Conservation (phyloP, 371 early-diverging fungal species). For the Rhizopus stolonifer region DNA sequence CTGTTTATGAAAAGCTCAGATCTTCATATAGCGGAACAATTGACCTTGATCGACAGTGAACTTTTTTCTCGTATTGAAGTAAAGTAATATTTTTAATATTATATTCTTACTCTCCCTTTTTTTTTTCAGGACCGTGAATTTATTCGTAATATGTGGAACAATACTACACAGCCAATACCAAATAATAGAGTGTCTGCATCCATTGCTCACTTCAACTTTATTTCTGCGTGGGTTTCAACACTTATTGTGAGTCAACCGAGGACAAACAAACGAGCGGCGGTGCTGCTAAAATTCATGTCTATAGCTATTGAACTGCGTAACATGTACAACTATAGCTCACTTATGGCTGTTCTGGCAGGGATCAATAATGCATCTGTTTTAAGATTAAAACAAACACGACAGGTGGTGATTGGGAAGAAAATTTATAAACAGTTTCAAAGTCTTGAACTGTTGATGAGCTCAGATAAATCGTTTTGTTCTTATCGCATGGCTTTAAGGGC, state of each 20-base stretch:
- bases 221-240: conserved; percentile 67
- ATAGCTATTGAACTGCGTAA: conserved; percentile 62
- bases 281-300: conserved; percentile 64
- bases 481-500: conserved; percentile 62
- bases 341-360: conserved; percentile 75
- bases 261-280: conserved; percentile 55
- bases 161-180: conserved; percentile 8
- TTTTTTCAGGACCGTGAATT: conserved; percentile 51
- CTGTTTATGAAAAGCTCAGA: conserved; percentile 44
- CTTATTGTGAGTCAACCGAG: conserved; percentile 62
- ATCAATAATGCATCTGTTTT: conserved; percentile 67
- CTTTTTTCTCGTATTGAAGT: conserved; percentile 32
- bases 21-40: conserved; percentile 57
- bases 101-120: conserved; percentile 8
- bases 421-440: conserved; percentile 56
- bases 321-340: conserved; percentile 66
- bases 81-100: background rate
- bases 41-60: conserved; percentile 62
- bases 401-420: conserved; percentile 47
- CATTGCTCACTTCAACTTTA: conserved; percentile 60
- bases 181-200: conserved; percentile 46
- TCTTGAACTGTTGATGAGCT: conserved; percentile 66
- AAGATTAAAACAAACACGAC: conserved; percentile 62
- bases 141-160: conserved; percentile 53
- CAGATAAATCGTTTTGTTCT: conserved; percentile 60